Conservation (phyloP, 345 rosid genomes). For the Eucalyptus globulus region DNA sequence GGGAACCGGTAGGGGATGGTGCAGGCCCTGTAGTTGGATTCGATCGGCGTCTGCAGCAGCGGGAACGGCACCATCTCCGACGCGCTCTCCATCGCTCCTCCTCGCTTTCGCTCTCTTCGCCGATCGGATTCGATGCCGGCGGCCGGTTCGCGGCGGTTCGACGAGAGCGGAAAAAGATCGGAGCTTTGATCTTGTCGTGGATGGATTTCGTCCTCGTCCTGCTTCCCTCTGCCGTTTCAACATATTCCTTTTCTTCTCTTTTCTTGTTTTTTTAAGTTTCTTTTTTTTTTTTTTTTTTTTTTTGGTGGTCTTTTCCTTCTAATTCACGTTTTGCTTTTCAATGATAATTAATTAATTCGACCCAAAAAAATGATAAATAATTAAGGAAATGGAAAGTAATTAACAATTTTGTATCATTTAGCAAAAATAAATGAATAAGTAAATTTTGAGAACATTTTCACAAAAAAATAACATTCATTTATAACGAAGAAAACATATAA, state of each 20-base stretch:
- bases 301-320: not conserved
- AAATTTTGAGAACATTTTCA: not conserved
- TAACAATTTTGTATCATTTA: not conserved
- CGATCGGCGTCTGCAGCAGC: constrained; percentile 55
- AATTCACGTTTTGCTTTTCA: not conserved
- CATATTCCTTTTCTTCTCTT: not conserved
- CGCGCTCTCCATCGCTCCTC: constrained; percentile 56
- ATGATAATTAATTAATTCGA: not conserved
- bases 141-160: not conserved
- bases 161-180: not conserved
- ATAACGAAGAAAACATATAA: rapidly evolving
- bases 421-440: not conserved
- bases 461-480: not conserved
- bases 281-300: not conserved
- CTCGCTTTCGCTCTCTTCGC: not conserved
- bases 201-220: not conserved
- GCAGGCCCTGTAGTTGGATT: constrained; percentile 76
- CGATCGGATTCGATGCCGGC: not conserved
- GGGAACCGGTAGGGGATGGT: constrained; percentile 93
- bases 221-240: not conserved
- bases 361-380: not conserved
- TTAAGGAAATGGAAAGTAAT: not conserved
- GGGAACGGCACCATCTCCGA: constrained; percentile 90
- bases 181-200: not conserved
- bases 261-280: too few species aligned